phyloP scores from a whole-genome alignment of 169 alveolate species.

The Plasmodium vinckei region DNA sequence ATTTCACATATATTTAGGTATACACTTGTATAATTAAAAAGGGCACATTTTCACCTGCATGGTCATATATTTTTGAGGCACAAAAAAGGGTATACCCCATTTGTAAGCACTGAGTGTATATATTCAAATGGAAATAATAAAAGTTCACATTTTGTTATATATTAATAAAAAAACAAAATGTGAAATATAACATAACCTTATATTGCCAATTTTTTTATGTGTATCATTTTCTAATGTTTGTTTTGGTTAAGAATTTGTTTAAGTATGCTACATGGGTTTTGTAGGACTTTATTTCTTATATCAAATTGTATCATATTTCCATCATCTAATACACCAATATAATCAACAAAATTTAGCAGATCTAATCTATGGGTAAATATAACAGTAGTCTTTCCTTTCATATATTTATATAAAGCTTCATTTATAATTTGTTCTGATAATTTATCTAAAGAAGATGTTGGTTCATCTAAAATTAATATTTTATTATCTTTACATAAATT shows the following conservation, averaged over 20 bases:
- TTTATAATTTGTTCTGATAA: conserved; percentile 76
- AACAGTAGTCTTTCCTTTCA: conserved; percentile 61
- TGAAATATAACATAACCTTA: too few relatives aligned
- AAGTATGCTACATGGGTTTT: conserved; percentile 42
- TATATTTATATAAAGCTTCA: conserved; percentile 51
- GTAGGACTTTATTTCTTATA: conserved; percentile 26
- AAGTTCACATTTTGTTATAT: too few relatives aligned
- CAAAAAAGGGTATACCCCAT: too few relatives aligned
- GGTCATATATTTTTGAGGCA: too few relatives aligned
- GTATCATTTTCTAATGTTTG: not conserved
- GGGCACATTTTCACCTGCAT: too few relatives aligned
- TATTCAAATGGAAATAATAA: too few relatives aligned
- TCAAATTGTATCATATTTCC: conserved; percentile 59
- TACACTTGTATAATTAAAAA: too few relatives aligned
- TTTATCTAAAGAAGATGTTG: conserved; percentile 81
- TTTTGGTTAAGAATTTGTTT: conserved; percentile 28
- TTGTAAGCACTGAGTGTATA: too few relatives aligned
- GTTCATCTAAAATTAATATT: conserved; percentile 81
- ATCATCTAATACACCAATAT: conserved; percentile 58
- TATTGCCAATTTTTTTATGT: too few relatives aligned
- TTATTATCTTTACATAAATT: conserved; percentile 70
- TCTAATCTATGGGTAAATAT: conserved; percentile 59
- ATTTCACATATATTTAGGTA: too few relatives aligned
- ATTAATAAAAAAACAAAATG: too few relatives aligned
- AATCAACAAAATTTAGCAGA: conserved; percentile 49